Conservation (phyloP, 73 alveolate species). For the Vitrella brassicaformis region DNA sequence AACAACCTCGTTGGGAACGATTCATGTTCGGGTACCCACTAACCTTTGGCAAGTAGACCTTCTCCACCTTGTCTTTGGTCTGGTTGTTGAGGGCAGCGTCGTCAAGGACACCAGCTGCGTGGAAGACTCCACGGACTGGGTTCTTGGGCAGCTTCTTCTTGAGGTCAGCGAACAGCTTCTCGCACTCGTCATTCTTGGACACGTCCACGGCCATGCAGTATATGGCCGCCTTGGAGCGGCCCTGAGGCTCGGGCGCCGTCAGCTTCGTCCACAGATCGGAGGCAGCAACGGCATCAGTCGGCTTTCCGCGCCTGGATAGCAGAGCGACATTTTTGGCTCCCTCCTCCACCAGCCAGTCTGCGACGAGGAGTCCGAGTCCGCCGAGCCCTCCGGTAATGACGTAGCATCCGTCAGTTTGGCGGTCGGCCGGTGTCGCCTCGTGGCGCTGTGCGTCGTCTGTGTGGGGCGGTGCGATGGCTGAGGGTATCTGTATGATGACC, state of each 20-base stretch:
- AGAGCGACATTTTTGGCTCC: slow-evolving; percentile 31
- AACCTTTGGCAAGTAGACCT: slow-evolving; percentile 2
- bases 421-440: neutral
- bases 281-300: neutral
- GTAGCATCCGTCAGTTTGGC: slow-evolving; percentile 14
- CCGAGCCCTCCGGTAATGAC: slow-evolving; percentile 34
- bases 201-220: neutral
- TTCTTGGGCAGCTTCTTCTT: neutral
- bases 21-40: too few relatives aligned
- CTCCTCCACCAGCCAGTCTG: slow-evolving; percentile 27
- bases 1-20: too few relatives aligned
- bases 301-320: slow-evolving; percentile 14
- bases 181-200: neutral
- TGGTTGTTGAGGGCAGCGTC: neutral
- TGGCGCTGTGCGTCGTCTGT: too few relatives aligned
- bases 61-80: neutral
- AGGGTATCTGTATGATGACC: neutral
- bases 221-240: neutral
- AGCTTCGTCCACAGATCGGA: neutral
- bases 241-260: too few relatives aligned
- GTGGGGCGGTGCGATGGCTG: neutral
- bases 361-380: slow-evolving; percentile 8
- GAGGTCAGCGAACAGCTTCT: neutral
- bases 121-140: slow-evolving; percentile 5
- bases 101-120: slow-evolving; percentile 33